These are phyloP conservation scores for Epichloe baconii DNA, from an alignment of 2,329 filamentous ascomycete species.

Conservation along the genomic window DNA sequence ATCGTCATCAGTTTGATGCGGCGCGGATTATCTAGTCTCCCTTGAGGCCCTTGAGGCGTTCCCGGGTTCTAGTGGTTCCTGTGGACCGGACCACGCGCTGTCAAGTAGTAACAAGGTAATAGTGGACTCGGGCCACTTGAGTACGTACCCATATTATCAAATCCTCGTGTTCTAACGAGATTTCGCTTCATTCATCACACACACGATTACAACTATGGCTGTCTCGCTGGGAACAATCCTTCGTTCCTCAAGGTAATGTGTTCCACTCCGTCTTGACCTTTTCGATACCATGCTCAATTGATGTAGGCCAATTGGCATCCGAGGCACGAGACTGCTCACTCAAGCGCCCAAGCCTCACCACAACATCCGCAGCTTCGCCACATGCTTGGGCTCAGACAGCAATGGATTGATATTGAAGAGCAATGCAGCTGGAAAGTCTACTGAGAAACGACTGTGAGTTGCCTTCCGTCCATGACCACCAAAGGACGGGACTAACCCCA, in stretches of 20 bases:
- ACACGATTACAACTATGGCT: background rate
- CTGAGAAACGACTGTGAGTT: slow-evolving; percentile 5
- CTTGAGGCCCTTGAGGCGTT: background rate
- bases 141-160: background rate
- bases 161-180: no score
- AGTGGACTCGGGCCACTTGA: no score
- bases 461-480: no score
- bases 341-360: background rate
- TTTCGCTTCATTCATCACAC: no score
- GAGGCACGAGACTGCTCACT: slow-evolving; percentile 2
- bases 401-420: slow-evolving; percentile 6
- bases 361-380: slow-evolving; percentile 6
- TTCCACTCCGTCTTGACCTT: background rate
- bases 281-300: background rate
- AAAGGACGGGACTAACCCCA: background rate
- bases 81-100: no score
- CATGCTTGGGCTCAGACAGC: slow-evolving; percentile 5
- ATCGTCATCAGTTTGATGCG: slow-evolving; percentile 4
- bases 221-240: background rate
- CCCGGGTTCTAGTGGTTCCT: background rate
- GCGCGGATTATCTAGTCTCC: slow-evolving; percentile 8
- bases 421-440: background rate
- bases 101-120: no score
- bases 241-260: slow-evolving; percentile 2
- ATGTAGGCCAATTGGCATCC: slow-evolving; percentile 1